Evolutionary conservation across 805 yeast species (phyloP), one percentile per base, ranked within the genome.

Genomic region (Millerozyma acaciae): DNA sequence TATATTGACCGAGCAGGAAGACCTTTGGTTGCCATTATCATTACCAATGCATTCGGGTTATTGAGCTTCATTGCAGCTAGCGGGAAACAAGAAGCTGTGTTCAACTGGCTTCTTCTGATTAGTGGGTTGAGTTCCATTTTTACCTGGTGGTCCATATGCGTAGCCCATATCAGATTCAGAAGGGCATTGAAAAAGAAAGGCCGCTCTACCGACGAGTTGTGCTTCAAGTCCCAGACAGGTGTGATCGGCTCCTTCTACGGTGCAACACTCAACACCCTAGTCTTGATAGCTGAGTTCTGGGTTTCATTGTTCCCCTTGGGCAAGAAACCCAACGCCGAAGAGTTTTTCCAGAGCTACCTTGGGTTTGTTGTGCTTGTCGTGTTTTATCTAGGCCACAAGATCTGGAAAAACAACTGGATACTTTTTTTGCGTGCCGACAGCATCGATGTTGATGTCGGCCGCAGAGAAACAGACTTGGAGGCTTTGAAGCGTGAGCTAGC

Each of bases 1-100:
- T 81, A 81, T 60, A 76, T 85, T 39, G 95, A 86, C 55, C 71
- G 82, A 43, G 66, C 63, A 34, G 95, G 95, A 37, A 73, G 95
- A 50, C 95, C 96, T 12, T 54, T 83, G 34, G 75, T 73, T 33
- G 90, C 87, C 13, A 76, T 84, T 47, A 42, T 57, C 5, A 62
- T 70, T 21, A 68, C 80, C n/a, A 58, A 76, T 33, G 44, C 61
- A 9, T 62, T 78, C 51, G 85, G 83, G 23, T 58, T 78, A 39
- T 50, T 79, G 14, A 75, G 84, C 37, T 79, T 75, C 57, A 62
- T 70, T 32, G 68, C 68, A 16, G 70, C 70, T 3, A 54, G 61
- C 31, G 57, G 57, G 5, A 54, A 62, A 37, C 73, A 76, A 53
- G 52, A 44, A 5, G 62, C 53, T 16, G 54, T 64, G 4, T 65